phyloP scores from a whole-genome alignment of 176 grass and related monocot genomes.

The Melocanna baccifera region DNA sequence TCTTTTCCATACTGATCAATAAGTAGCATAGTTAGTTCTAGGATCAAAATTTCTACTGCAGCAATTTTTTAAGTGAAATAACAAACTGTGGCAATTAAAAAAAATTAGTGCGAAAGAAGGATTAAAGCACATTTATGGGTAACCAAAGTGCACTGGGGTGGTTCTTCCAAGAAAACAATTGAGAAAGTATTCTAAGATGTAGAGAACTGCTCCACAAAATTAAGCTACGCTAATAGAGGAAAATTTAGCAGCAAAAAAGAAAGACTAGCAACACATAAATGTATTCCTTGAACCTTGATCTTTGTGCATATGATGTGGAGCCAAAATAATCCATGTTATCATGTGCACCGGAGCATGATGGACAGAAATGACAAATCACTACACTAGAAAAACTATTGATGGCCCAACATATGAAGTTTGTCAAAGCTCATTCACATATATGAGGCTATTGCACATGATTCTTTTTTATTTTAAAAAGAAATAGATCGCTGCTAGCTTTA shows the following conservation, averaged over 20 bases:
- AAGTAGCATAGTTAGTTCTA: slow-evolving; percentile 35
- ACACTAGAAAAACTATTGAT: background rate
- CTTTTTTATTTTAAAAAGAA: background rate
- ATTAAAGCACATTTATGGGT: background rate
- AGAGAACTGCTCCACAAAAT: background rate
- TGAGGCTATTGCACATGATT: background rate
- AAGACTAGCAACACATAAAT: background rate
- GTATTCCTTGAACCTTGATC: background rate
- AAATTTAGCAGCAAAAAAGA: background rate
- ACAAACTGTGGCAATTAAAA: background rate
- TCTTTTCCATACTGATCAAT: slow-evolving; percentile 92
- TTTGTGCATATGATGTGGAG: background rate
- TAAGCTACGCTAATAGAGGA: background rate
- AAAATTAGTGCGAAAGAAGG: background rate
- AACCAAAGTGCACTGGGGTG: background rate
- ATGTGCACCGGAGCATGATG: background rate
- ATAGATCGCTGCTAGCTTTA: background rate
- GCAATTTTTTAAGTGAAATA: background rate
- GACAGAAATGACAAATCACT: slow-evolving; percentile 4
- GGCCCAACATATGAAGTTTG: background rate
- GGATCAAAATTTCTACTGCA: background rate
- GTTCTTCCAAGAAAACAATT: background rate
- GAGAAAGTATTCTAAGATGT: background rate
- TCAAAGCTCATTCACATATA: background rate
- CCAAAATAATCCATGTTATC: background rate